Evolutionary conservation across 164 flowering plant species (phyloP).

Genomic region (Macadamia tetraphylla): DNA sequence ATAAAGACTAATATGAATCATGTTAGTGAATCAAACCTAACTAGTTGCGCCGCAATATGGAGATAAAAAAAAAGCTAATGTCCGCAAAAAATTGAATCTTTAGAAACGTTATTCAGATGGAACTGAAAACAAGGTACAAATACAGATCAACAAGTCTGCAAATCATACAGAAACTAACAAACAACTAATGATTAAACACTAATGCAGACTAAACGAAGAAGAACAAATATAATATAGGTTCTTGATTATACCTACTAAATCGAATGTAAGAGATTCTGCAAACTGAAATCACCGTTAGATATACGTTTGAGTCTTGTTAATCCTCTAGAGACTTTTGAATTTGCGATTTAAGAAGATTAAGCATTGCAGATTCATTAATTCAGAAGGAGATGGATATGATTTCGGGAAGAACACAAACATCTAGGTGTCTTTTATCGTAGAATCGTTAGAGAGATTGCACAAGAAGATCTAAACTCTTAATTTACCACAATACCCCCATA

Average conservation of each 20-base stretch:
- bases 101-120: background rate
- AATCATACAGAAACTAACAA: background rate
- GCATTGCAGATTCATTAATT: no score
- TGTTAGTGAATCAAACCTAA: background rate
- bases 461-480: background rate
- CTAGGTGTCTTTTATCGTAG: background rate
- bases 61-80: background rate
- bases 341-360: background rate
- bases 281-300: background rate
- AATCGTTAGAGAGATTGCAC: no score
- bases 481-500: background rate
- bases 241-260: background rate
- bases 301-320: background rate
- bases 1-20: background rate
- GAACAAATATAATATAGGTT: slow-evolving; percentile 6
- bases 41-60: background rate
- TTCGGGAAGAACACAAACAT: background rate
- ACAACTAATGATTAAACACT: background rate
- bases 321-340: background rate
- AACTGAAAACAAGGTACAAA: background rate
- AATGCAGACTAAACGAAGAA: background rate
- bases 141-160: background rate
- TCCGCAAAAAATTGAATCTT: background rate
- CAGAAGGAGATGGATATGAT: no score
- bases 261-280: background rate